Evolutionary conservation across 805 yeast genomes (phyloP), one percentile per base, ranked within the genome.

Genomic region (Candida methanosorbosa): DNA sequence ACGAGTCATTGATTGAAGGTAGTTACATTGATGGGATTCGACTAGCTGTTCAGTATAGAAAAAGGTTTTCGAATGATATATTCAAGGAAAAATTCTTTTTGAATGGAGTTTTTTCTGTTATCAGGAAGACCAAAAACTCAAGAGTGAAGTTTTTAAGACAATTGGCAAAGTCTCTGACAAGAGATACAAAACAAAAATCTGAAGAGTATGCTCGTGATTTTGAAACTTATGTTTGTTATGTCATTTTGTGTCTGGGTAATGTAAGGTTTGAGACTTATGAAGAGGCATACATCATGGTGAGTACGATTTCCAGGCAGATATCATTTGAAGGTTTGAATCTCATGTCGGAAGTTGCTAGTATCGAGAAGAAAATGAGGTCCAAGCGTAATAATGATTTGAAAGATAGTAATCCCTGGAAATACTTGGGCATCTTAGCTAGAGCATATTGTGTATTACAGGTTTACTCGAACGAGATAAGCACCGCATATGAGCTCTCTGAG

Each of bases 1-100:
- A 82, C 48, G 90, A 82, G 49, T 71, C 85, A 2, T 63, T 86
- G 48, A 70, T 83, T 17, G 88, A 81, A 32, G 57, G 77, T 6
- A 67, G 76, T 34, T 76, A 83, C 42, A 53, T 66, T 2, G 82
- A 77, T 37, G 92, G 90, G 0, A 48, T 84, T 6, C 69, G 57
- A 35, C 39, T 64, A 18, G 83, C 86, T 0, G 66, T 70, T 2
- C 47, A 54, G 0, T 78, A 74, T 48, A 45, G 70, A 27, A 42
- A 49, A 19, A 44, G 45, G 15, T 30, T 57, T 1, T 40, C 61
- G 0, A 27, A 38, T 3, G 47, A 53, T 5, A 38, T 62, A 4
- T 44, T 55, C 20, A 40, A 34, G 1, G 67, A 64, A 22, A 43
- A 42, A 3, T 37, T 36, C 1, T 65, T 69, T 36, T 47, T 79